A percentile compares a stretch with the other conserved stretches of the same genome.
phyloP scores from a whole-genome alignment of 352 stramenopile genomes.

The Blastocystis sp. region DNA sequence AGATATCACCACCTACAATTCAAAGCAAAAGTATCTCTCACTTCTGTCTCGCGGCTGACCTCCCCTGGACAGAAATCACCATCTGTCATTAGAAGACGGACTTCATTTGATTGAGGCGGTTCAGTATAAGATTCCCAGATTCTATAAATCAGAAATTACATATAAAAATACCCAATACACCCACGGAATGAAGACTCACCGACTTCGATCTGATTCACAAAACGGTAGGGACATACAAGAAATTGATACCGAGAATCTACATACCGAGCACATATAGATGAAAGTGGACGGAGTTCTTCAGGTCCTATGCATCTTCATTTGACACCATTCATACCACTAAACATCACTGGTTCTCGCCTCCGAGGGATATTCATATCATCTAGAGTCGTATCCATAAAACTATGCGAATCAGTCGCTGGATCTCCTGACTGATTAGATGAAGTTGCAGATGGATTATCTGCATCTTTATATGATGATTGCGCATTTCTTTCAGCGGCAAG shows the following conservation, averaged over 20 bases:
- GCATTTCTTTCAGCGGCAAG: not conserved
- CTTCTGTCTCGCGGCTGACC: not conserved
- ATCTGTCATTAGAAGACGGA: constrained; percentile 13
- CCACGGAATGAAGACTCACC: not conserved
- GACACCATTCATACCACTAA: not conserved
- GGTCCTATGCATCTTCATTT: not conserved
- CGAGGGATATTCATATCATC: not conserved
- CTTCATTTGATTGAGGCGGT: not conserved
- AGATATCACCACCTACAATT: constrained; percentile 18
- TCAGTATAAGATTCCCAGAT: constrained; percentile 28
- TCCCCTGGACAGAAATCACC: not conserved
- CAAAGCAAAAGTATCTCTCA: not conserved
- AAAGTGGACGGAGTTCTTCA: not conserved
- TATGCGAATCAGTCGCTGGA: too few relatives aligned
- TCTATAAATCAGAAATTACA: not conserved
- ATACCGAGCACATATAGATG: not conserved
- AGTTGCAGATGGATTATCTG: too few relatives aligned
- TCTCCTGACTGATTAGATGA: too few relatives aligned
- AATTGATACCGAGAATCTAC: not conserved
- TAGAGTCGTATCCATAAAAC: too few relatives aligned
- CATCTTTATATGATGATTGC: too few relatives aligned
- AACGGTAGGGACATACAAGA: constrained; percentile 40
- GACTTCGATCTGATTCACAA: constrained; percentile 26
- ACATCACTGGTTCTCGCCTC: not conserved
- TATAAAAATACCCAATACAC: constrained; percentile 29